Percentiles rank a stretch among this genome's conserved stretches.
Conservation (phyloP, 116 monocot genomes). For the Posidonia oceanica region DNA sequence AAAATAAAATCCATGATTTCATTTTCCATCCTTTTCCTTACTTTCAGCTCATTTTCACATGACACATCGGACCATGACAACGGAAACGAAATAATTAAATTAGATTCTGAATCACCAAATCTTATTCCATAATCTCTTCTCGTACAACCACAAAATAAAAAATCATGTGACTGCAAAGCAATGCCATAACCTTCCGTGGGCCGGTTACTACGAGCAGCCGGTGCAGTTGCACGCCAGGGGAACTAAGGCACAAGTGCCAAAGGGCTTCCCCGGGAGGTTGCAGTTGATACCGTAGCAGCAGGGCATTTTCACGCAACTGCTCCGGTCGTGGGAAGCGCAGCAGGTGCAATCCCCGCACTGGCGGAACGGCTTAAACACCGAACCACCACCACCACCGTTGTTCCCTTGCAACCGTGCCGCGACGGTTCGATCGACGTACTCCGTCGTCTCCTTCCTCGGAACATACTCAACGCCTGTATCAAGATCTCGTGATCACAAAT, state of each 20-base stretch:
- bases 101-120: too few relatives aligned
- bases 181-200: too few relatives aligned
- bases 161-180: too few relatives aligned
- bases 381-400: neutral
- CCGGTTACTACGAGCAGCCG: neutral
- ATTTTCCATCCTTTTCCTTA: too few relatives aligned
- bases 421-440: neutral
- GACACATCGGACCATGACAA: too few relatives aligned
- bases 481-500: too few relatives aligned
- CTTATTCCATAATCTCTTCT: too few relatives aligned
- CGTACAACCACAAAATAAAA: too few relatives aligned
- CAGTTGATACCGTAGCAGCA: slow-evolving; percentile 67
- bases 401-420: neutral
- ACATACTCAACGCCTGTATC: neutral
- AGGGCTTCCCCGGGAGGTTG: slow-evolving; percentile 52
- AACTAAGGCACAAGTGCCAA: slow-evolving; percentile 40
- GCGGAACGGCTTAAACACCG: neutral
- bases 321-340: neutral
- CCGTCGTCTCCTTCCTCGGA: neutral
- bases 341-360: neutral
- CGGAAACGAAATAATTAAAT: too few relatives aligned
- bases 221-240: slow-evolving; percentile 56
- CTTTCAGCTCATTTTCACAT: too few relatives aligned
- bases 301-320: slow-evolving; percentile 28
- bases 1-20: too few relatives aligned